Evolutionary conservation across 345 rosid species (phyloP).

Genomic region (Populus pruinosa): DNA sequence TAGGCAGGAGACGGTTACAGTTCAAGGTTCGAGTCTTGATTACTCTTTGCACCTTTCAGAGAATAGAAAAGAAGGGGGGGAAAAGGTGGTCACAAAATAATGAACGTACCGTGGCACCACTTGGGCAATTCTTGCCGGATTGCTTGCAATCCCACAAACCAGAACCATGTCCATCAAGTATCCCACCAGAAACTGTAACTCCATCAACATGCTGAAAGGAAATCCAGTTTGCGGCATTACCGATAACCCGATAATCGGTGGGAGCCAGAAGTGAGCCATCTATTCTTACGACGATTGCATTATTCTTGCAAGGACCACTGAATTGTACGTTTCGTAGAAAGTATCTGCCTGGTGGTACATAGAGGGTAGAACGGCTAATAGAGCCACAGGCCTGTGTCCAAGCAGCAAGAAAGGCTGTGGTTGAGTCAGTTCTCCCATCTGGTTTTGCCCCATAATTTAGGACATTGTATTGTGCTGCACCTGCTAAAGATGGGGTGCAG

Average conservation of each 20-base stretch:
- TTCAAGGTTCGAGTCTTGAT: no score
- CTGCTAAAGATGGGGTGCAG: background rate
- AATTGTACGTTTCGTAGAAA: conserved; percentile 36
- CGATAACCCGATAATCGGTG: conserved; percentile 38
- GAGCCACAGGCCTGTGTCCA: conserved; percentile 64
- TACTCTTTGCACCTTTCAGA: no score
- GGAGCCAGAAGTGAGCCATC: conserved; percentile 74
- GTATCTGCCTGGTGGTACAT: conserved; percentile 55
- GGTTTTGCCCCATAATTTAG: conserved; percentile 45
- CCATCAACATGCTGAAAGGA: conserved; percentile 41
- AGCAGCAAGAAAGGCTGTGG: conserved; percentile 44
- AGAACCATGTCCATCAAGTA: conserved; percentile 59
- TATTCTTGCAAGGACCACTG: conserved; percentile 56
- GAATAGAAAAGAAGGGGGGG: background rate
- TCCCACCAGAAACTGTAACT: conserved; percentile 54
- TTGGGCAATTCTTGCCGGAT: conserved; percentile 53
- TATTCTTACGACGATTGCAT: conserved; percentile 38
- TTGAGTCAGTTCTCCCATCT: conserved; percentile 51
- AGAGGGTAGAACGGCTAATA: conserved; percentile 37
- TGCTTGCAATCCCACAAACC: conserved; percentile 64
- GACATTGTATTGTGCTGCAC: conserved; percentile 10
- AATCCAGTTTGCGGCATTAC: conserved; percentile 49
- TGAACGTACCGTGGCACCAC: conserved; percentile 57
- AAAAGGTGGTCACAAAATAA: no score
- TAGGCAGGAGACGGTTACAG: no score